Percentiles rank a stretch among this genome's conserved stretches.
Evolutionary conservation across 2,329 filamentous ascomycete genomes (phyloP).

Genomic region (Septoria linicola): DNA sequence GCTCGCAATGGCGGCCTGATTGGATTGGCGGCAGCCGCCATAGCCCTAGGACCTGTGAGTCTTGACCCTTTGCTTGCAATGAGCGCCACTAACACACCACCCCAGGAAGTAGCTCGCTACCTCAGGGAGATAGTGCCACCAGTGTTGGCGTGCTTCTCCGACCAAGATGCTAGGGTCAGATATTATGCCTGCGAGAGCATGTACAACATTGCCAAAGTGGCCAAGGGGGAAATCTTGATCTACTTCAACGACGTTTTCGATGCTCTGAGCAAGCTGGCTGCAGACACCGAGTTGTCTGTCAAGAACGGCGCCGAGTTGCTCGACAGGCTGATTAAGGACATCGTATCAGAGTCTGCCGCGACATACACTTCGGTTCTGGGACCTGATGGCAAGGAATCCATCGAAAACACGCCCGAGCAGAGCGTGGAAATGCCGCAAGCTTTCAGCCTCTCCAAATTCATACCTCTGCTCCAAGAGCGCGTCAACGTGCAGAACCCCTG

Average conservation of each 20-base stretch:
- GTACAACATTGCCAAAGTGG: constrained; percentile 99
- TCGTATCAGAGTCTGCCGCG: constrained; percentile 90
- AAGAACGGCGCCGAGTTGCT: constrained; percentile 97
- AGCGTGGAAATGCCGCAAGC: constrained; percentile 68
- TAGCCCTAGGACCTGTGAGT: constrained; percentile 86
- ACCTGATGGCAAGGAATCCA: constrained; percentile 50
- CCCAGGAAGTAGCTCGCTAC: constrained; percentile 84
- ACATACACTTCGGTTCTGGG: constrained; percentile 88
- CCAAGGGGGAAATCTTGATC: constrained; percentile 92
- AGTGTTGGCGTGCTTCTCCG: constrained; percentile 93
- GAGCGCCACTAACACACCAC: background rate
- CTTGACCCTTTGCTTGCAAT: background rate
- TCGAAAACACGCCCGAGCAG: constrained; percentile 37
- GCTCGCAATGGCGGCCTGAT: constrained; percentile 95
- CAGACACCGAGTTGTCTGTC: constrained; percentile 92
- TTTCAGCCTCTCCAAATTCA: constrained; percentile 87
- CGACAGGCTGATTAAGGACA: constrained; percentile 92
- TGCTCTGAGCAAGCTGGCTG: constrained; percentile 91
- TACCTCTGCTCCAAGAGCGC: constrained; percentile 87
- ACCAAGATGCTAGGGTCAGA: constrained; percentile 93
- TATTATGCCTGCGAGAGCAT: constrained; percentile 99
- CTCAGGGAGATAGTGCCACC: constrained; percentile 92
- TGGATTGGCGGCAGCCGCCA: constrained; percentile 89
- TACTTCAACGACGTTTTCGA: constrained; percentile 99
- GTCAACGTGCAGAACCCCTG: constrained; percentile 95